These are phyloP conservation scores for Camellia granthamiana DNA, from an alignment of 148 eudicot genomes.

Conservation along the genomic window DNA sequence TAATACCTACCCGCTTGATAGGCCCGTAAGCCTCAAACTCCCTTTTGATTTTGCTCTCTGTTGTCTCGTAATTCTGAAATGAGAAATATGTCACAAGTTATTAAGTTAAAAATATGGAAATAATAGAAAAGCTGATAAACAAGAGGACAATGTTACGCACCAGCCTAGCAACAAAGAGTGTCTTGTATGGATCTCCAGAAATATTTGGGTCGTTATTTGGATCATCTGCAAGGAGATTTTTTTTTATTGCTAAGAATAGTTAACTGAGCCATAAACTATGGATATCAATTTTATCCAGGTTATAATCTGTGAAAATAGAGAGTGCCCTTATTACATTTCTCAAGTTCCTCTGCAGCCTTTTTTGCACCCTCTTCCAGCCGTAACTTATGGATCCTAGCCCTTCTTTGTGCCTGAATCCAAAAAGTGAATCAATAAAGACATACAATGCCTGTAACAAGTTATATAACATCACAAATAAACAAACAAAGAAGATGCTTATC, in stretches of 20 bases:
- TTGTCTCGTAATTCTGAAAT: conserved; percentile 86
- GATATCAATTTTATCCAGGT: neutral
- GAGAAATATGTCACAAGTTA: neutral
- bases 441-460: neutral
- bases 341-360: conserved; percentile 91
- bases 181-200: conserved; percentile 97
- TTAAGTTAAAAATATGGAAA: neutral
- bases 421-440: conserved; percentile 1
- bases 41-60: conserved; percentile 96
- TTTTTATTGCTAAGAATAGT: neutral
- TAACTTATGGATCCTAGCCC: conserved; percentile 74
- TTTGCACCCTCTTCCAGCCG: conserved; percentile 88
- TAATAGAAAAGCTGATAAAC: neutral
- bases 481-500: neutral
- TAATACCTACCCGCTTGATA: conserved; percentile 95
- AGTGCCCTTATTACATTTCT: conserved; percentile 58
- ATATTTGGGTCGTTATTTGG: conserved; percentile 76
- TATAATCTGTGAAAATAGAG: neutral
- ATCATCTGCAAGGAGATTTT: conserved; percentile 60
- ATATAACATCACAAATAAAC: neutral
- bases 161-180: conserved; percentile 90
- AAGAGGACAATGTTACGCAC: conserved; percentile 39
- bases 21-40: conserved; percentile 99
- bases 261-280: neutral
- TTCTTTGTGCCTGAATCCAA: conserved; percentile 51